These are phyloP conservation scores for Aaosphaeria arxii DNA, from an alignment of 2,329 filamentous ascomycete genomes.

Conservation along the genomic window DNA sequence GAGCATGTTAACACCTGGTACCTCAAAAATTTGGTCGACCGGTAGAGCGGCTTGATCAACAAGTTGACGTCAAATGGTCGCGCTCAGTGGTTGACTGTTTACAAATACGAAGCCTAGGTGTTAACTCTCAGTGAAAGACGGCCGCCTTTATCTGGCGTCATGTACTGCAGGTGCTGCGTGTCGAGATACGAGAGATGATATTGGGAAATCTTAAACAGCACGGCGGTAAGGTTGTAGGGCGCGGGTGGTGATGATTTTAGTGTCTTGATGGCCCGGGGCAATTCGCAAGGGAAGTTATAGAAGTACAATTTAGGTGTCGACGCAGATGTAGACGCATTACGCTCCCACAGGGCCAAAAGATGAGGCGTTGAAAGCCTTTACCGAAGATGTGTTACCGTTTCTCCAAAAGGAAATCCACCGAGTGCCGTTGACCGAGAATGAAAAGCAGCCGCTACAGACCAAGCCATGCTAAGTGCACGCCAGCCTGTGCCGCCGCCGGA, in stretches of 20 bases:
- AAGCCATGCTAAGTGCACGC: conserved; percentile 31
- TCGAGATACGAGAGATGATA: not conserved
- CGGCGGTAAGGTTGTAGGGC: too few relatives aligned
- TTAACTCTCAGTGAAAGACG: too few relatives aligned
- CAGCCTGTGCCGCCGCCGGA: conserved; percentile 28
- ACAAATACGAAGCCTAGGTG: too few relatives aligned
- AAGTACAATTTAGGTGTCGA: conserved; percentile 44
- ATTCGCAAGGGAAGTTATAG: conserved; percentile 37
- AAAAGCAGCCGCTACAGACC: conserved; percentile 26
- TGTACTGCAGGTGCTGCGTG: not conserved
- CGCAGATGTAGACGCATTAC: conserved; percentile 35
- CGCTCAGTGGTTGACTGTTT: too few relatives aligned
- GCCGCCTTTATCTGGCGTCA: too few relatives aligned
- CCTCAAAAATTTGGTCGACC: too few relatives aligned
- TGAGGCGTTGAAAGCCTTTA: conserved; percentile 36
- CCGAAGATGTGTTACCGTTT: conserved; percentile 38
- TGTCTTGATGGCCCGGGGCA: conserved; percentile 34
- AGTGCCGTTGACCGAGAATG: conserved; percentile 35
- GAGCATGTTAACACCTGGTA: too few relatives aligned
- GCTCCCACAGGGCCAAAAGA: conserved; percentile 27
- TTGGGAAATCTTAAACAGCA: not conserved
- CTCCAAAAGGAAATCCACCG: conserved; percentile 42
- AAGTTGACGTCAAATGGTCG: too few relatives aligned
- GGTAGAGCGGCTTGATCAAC: too few relatives aligned
- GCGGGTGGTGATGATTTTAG: conserved; percentile 16